A percentile compares a stretch with the other conserved stretches of the same genome.
phyloP scores from a whole-genome alignment of 495 filamentous ascomycete species.

The Cercophora samala region DNA sequence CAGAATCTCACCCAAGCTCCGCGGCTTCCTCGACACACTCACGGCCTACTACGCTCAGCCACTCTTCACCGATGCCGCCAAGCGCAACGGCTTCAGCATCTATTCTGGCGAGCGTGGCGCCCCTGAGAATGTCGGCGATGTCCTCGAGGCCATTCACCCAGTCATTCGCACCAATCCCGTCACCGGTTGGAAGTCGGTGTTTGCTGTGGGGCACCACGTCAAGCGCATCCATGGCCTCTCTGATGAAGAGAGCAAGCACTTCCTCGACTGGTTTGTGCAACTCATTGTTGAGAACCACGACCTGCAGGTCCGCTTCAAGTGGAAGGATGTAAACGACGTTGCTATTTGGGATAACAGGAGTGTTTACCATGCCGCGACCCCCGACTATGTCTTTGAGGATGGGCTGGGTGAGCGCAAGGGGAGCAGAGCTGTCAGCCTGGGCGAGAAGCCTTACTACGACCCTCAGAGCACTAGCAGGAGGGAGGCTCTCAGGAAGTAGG shows the following conservation, averaged over 20 bases:
- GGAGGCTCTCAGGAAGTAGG: constrained; percentile 45
- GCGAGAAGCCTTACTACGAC: constrained; percentile 69
- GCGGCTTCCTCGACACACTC: constrained; percentile 63
- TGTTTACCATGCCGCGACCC: constrained; percentile 67
- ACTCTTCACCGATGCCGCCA: constrained; percentile 55
- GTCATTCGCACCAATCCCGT: constrained; percentile 80
- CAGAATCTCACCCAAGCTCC: constrained; percentile 62
- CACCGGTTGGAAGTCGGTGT: constrained; percentile 74
- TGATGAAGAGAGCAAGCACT: constrained; percentile 58
- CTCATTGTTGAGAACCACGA: constrained; percentile 76
- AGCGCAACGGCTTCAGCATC: constrained; percentile 53
- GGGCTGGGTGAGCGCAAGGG: constrained; percentile 59
- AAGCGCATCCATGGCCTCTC: constrained; percentile 63
- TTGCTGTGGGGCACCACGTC: constrained; percentile 60
- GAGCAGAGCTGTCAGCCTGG: constrained; percentile 60
- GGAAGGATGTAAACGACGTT: constrained; percentile 58
- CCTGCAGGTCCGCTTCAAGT: constrained; percentile 67
- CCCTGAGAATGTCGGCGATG: constrained; percentile 64
- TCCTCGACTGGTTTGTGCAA: constrained; percentile 60
- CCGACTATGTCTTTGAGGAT: constrained; percentile 57
- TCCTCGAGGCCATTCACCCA: constrained; percentile 63
- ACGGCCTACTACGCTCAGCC: constrained; percentile 65
- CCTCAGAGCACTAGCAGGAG: constrained; percentile 55
- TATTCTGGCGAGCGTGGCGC: constrained; percentile 57
- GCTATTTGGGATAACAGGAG: constrained; percentile 81